Evolutionary conservation across 179 eudicot genomes (phyloP).

Genomic region (Sideroxylon spinosum): DNA sequence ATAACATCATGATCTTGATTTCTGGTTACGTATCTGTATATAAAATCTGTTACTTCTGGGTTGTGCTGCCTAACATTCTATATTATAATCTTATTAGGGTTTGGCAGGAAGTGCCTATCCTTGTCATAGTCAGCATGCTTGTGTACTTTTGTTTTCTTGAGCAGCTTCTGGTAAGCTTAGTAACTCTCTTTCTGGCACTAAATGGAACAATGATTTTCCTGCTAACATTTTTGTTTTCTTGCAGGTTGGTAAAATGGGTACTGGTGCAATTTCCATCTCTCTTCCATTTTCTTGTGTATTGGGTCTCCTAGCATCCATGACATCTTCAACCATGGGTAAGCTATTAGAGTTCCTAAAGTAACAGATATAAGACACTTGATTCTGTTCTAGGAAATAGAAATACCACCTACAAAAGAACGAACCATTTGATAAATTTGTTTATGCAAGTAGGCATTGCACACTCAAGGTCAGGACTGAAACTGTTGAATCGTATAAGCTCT

Average conservation of each 20-base stretch:
- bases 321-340: constrained; percentile 92
- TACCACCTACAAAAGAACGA: background rate
- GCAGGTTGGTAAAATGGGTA: constrained; percentile 75
- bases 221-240: constrained; percentile 11
- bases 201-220: background rate
- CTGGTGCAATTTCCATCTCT: constrained; percentile 81
- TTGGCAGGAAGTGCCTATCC: constrained; percentile 93
- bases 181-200: background rate
- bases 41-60: too few relatives aligned
- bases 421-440: background rate
- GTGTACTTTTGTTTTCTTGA: constrained; percentile 94
- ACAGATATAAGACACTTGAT: background rate
- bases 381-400: constrained; percentile 4
- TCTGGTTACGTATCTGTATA: background rate
- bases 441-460: background rate
- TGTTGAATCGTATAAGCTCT: background rate
- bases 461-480: background rate
- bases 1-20: background rate
- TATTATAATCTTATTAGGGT: constrained; percentile 47
- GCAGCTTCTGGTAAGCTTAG: constrained; percentile 64
- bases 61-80: constrained; percentile 1
- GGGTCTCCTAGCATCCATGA: constrained; percentile 88
- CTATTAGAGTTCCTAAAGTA: background rate
- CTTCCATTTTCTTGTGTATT: constrained; percentile 90
- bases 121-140: constrained; percentile 86